Evolutionary conservation across 352 stramenopile species (phyloP).

Genomic region (Pythium sukuiense): DNA sequence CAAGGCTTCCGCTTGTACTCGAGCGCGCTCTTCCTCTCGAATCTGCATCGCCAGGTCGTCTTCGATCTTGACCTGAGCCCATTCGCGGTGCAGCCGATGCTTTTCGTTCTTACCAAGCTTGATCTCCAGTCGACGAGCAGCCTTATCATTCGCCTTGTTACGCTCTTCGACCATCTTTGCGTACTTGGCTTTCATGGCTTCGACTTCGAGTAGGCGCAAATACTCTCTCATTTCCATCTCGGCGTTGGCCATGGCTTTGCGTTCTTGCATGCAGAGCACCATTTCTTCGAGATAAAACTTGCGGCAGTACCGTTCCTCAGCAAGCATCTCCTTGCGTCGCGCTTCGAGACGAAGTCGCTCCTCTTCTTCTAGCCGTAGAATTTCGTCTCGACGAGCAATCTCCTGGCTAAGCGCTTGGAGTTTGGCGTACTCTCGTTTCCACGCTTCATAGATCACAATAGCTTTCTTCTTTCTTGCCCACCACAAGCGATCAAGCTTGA

Average conservation of each 20-base stretch:
- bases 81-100: conserved; percentile 70
- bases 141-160: conserved; percentile 62
- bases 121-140: conserved; percentile 68
- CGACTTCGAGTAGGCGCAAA: conserved; percentile 55
- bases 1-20: conserved; percentile 40
- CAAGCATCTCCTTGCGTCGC: conserved; percentile 62
- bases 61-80: conserved; percentile 61
- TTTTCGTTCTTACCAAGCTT: conserved; percentile 81
- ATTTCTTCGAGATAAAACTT: conserved; percentile 74
- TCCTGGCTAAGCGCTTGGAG: conserved; percentile 48
- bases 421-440: conserved; percentile 47
- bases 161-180: conserved; percentile 64
- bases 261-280: conserved; percentile 53
- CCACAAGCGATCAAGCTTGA: conserved; percentile 48
- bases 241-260: conserved; percentile 59
- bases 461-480: conserved; percentile 40
- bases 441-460: conserved; percentile 34
- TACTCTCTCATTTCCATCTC: conserved; percentile 77
- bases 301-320: conserved; percentile 56
- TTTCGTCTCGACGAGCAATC: conserved; percentile 50
- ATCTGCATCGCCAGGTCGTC: conserved; percentile 63
- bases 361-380: conserved; percentile 47
- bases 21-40: conserved; percentile 47
- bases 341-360: conserved; percentile 44
- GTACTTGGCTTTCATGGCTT: conserved; percentile 79